phyloP scores from a whole-genome alignment of 2,329 filamentous ascomycete species.

The Dothidotthia symphoricarpi region DNA sequence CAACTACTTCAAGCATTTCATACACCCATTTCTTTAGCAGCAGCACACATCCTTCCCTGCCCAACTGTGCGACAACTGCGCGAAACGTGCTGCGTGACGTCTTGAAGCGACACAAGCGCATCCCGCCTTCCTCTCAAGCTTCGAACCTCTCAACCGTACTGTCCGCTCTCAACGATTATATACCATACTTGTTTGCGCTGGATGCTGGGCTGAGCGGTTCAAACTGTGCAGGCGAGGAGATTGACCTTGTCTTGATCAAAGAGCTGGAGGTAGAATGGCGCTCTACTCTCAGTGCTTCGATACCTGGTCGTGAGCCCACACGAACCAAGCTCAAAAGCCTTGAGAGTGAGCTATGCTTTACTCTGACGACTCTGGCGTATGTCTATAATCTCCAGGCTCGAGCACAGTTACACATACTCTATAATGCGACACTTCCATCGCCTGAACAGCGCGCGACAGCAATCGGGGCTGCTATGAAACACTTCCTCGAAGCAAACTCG shows the following conservation, averaged over 20 bases:
- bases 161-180: conserved; percentile 69
- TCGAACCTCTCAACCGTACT: conserved; percentile 69
- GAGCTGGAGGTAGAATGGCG: conserved; percentile 77
- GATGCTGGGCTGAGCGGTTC: conserved; percentile 67
- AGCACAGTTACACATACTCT: conserved; percentile 68
- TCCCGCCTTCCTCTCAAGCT: conserved; percentile 68
- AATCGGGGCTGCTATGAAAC: conserved; percentile 71
- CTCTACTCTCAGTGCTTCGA: conserved; percentile 67
- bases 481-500: conserved; percentile 74
- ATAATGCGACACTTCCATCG: conserved; percentile 56
- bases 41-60: conserved; percentile 83
- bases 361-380: conserved; percentile 73
- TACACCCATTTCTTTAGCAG: conserved; percentile 76
- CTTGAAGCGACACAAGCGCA: conserved; percentile 85
- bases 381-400: conserved; percentile 72
- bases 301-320: conserved; percentile 57
- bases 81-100: conserved; percentile 79
- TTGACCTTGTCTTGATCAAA: conserved; percentile 66
- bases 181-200: conserved; percentile 79
- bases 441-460: conserved; percentile 66
- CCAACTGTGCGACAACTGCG: conserved; percentile 75
- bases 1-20: conserved; percentile 83
- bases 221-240: conserved; percentile 57
- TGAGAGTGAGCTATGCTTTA: conserved; percentile 80
- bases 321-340: conserved; percentile 71